Evolutionary conservation across 2,329 filamentous ascomycete species (phyloP).

Genomic region (Fusarium incarnatum): DNA sequence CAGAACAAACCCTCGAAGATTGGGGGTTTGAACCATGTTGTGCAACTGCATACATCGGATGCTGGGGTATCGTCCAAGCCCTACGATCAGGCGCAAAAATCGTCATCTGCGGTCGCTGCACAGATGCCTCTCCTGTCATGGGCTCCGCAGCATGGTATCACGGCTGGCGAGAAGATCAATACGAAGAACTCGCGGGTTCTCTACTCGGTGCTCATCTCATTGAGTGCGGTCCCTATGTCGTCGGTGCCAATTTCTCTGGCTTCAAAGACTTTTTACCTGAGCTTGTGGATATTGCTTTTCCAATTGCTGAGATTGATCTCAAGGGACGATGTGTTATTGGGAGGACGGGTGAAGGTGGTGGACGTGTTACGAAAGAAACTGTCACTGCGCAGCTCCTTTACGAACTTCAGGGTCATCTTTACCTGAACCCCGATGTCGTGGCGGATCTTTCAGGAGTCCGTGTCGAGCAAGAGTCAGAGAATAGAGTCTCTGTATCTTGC

Average conservation of each 20-base stretch:
- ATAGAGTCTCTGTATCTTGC: slow-evolving; percentile 50
- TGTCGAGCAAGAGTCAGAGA: slow-evolving; percentile 58
- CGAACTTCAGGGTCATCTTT: slow-evolving; percentile 59
- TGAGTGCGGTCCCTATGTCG: slow-evolving; percentile 66
- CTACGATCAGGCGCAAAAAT: slow-evolving; percentile 59
- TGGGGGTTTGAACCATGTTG: slow-evolving; percentile 47
- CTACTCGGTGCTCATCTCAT: slow-evolving; percentile 65
- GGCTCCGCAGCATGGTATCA: slow-evolving; percentile 68
- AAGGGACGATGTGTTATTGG: slow-evolving; percentile 52
- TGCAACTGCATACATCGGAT: slow-evolving; percentile 61
- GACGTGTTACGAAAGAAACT: slow-evolving; percentile 53
- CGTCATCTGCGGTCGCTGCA: slow-evolving; percentile 61
- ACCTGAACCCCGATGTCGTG: slow-evolving; percentile 59
- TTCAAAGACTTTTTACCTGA: slow-evolving; percentile 51
- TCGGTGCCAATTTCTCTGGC: slow-evolving; percentile 66
- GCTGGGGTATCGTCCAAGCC: slow-evolving; percentile 59
- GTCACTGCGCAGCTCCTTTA: slow-evolving; percentile 57
- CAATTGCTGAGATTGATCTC: slow-evolving; percentile 53
- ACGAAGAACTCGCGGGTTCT: slow-evolving; percentile 62
- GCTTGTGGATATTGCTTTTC: slow-evolving; percentile 51
- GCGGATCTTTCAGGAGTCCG: slow-evolving; percentile 52
- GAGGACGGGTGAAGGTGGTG: slow-evolving; percentile 50
- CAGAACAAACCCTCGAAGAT: slow-evolving; percentile 44
- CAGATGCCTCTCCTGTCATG: slow-evolving; percentile 65
- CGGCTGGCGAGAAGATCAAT: slow-evolving; percentile 60